Conservation (phyloP, 2,329 filamentous ascomycete species). For the Biscogniauxia marginata region DNA sequence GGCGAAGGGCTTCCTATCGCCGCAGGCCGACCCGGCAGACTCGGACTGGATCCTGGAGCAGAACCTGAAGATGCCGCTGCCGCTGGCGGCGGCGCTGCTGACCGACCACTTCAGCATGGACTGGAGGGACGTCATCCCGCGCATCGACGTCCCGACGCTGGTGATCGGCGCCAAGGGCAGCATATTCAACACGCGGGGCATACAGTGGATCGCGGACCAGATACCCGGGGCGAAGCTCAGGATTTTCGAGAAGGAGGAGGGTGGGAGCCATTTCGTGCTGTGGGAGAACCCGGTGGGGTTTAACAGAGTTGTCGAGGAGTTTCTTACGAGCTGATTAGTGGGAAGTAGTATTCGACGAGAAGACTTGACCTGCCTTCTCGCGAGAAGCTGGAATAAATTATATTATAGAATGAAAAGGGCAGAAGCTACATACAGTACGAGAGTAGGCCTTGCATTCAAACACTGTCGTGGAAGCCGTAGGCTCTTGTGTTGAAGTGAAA, state of each 20-base stretch:
- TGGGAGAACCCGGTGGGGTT: conserved; percentile 35
- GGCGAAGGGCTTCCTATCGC: conserved; percentile 25
- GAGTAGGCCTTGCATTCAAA: too few relatives aligned
- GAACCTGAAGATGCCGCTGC: conserved; percentile 28
- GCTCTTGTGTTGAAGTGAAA: too few relatives aligned
- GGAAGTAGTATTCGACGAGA: too few relatives aligned
- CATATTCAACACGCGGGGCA: conserved; percentile 9
- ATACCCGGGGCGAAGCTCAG: conserved; percentile 26
- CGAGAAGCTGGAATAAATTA: too few relatives aligned
- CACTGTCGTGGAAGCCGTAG: too few relatives aligned
- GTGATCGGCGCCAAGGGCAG: conserved; percentile 24
- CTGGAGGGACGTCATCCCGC: conserved; percentile 31
- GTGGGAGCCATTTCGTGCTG: conserved; percentile 35
- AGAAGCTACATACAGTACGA: too few relatives aligned
- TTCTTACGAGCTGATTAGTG: conserved; percentile 12
- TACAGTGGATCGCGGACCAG: conserved; percentile 29
- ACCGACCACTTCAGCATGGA: conserved; percentile 27
- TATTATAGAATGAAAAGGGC: too few relatives aligned
- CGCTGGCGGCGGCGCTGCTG: conserved; percentile 26
- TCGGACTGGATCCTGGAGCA: conserved; percentile 25
- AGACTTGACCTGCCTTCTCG: too few relatives aligned
- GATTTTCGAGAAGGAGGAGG: conserved; percentile 31
- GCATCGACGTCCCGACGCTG: conserved; percentile 29
- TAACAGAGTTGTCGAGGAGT: conserved; percentile 32
- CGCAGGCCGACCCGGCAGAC: conserved; percentile 20